phyloP scores from a whole-genome alignment of 202 grass and related monocot species.

The Panicum hallii region DNA sequence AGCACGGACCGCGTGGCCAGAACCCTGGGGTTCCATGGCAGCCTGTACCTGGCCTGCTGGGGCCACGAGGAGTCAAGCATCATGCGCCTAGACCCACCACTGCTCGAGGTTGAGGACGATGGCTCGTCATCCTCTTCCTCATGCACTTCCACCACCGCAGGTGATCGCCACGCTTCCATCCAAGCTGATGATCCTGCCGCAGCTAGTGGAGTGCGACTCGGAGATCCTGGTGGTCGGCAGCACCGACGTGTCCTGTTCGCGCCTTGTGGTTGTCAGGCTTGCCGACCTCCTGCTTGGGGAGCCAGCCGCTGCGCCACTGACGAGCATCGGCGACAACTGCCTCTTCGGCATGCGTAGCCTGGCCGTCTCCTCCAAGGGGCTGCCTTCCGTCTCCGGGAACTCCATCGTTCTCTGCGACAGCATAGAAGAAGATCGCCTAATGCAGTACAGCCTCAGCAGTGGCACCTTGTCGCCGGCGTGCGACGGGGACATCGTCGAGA shows the following conservation, averaged over 20 bases:
- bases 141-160: not conserved
- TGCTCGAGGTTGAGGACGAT: not conserved
- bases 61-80: not conserved
- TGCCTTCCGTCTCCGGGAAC: not conserved
- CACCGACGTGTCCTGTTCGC: not conserved
- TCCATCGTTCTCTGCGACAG: too few species aligned
- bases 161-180: not conserved
- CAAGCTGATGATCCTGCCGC: not conserved
- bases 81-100: not conserved
- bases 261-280: not conserved
- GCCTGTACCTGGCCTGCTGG: not conserved
- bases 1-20: not conserved
- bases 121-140: too few species aligned
- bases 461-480: too few species aligned
- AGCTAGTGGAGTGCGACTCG: conserved; percentile 12
- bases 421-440: too few species aligned
- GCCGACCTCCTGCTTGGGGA: not conserved
- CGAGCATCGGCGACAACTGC: conserved; percentile 25
- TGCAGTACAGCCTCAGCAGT: too few species aligned
- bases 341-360: not conserved
- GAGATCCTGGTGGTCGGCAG: conserved; percentile 13
- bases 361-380: not conserved
- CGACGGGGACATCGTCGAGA: too few species aligned
- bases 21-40: not conserved
- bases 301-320: not conserved